Percentiles rank a stretch among this genome's conserved stretches.
These are phyloP conservation scores for Trematosphaeria pertusa DNA, from an alignment of 2,329 filamentous ascomycete genomes.

Conservation along the genomic window DNA sequence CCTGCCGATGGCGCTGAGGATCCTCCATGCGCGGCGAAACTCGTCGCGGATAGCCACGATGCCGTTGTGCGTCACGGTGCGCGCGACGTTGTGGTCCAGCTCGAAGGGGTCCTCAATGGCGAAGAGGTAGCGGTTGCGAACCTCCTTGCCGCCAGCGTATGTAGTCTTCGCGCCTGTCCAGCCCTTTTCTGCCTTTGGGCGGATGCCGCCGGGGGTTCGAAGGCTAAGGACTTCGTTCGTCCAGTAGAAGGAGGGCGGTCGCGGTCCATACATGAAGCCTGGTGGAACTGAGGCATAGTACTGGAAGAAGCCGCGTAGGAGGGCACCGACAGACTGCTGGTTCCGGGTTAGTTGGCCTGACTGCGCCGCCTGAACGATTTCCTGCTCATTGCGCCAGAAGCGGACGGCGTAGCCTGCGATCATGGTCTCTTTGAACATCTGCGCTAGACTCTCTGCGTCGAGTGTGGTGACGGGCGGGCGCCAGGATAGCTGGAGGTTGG, in stretches of 20 bases:
- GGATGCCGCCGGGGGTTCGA: constrained; percentile 71
- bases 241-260: constrained; percentile 75
- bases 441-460: constrained; percentile 29
- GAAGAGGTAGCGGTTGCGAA: constrained; percentile 82
- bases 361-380: constrained; percentile 68
- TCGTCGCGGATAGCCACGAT: constrained; percentile 85
- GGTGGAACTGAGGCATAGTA: constrained; percentile 73
- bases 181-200: constrained; percentile 78
- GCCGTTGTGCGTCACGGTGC: constrained; percentile 83
- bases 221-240: constrained; percentile 79
- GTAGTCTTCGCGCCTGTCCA: constrained; percentile 84
- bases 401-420: constrained; percentile 73
- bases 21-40: constrained; percentile 79
- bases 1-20: constrained; percentile 50
- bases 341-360: constrained; percentile 71
- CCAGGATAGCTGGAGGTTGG: constrained; percentile 74
- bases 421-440: constrained; percentile 49
- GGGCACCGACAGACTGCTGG: constrained; percentile 69
- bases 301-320: constrained; percentile 85
- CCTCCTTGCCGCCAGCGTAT: constrained; percentile 68
- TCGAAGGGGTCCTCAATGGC: constrained; percentile 95
- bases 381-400: constrained; percentile 78
- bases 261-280: constrained; percentile 26
- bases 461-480: constrained; percentile 21
- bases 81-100: constrained; percentile 83